These are phyloP conservation scores for Thalassiosira oceanica DNA, from an alignment of 352 stramenopile genomes.

Conservation along the genomic window DNA sequence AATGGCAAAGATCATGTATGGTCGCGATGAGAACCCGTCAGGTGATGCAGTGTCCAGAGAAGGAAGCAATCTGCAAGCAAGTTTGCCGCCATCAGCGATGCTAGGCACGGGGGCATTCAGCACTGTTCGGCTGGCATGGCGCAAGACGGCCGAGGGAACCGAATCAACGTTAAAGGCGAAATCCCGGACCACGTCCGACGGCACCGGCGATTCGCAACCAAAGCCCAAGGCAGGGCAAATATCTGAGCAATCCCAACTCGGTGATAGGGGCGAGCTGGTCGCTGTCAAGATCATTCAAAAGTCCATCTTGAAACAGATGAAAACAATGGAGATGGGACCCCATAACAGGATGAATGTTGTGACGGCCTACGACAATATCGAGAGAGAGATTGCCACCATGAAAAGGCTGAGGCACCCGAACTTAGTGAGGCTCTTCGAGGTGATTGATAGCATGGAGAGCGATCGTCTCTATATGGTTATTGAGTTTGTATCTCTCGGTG, in stretches of 20 bases:
- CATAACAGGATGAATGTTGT: conserved; percentile 62
- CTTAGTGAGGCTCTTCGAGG: conserved; percentile 90
- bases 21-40: conserved; percentile 1
- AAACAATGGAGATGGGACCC: conserved; percentile 57
- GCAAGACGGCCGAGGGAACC: conserved; percentile 9
- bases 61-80: background rate
- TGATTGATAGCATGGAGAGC: conserved; percentile 92
- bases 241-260: no score
- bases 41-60: no score
- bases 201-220: conserved; percentile 2
- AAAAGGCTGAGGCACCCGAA: conserved; percentile 96
- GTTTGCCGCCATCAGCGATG: conserved; percentile 33
- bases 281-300: conserved; percentile 80
- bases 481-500: conserved; percentile 90
- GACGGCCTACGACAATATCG: conserved; percentile 83
- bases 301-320: conserved; percentile 68
- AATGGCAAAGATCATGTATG: conserved; percentile 34
- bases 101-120: conserved; percentile 64
- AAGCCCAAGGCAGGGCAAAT: no score
- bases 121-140: conserved; percentile 62
- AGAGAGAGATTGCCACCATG: conserved; percentile 96
- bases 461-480: conserved; percentile 95
- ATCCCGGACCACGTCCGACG: background rate
- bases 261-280: conserved; percentile 47
- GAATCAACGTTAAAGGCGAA: background rate